Percentiles rank a stretch among this genome's conserved stretches.
Conservation (phyloP, 2,329 filamentous ascomycete genomes). For the Trichoderma gracile region DNA sequence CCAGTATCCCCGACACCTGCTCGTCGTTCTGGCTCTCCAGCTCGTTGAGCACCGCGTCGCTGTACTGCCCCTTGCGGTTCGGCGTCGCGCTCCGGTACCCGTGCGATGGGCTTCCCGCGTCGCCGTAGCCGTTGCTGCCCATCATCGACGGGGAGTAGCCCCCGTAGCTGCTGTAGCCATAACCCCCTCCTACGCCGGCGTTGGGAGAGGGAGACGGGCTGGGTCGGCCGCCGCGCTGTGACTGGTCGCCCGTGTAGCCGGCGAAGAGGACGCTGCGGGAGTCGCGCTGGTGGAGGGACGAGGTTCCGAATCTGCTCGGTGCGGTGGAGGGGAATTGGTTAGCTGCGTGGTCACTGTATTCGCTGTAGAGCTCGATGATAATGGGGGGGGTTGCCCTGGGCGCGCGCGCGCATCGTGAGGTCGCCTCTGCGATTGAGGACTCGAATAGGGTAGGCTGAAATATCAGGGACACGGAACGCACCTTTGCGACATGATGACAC, state of each 20-base stretch:
- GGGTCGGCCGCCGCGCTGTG: constrained; percentile 38
- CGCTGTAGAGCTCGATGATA: too few relatives aligned
- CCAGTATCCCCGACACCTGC: constrained; percentile 85
- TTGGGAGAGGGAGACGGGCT: constrained; percentile 48
- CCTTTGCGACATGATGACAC: constrained; percentile 40
- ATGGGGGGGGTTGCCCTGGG: neutral
- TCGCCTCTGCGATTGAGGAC: neutral
- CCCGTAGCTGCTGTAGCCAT: constrained; percentile 27
- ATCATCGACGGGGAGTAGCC: constrained; percentile 48
- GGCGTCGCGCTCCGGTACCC: constrained; percentile 69
- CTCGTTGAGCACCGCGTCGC: constrained; percentile 85
- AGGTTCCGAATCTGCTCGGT: constrained; percentile 61
- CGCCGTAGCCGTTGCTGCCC: constrained; percentile 33
- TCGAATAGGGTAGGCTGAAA: constrained; percentile 11
- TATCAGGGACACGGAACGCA: constrained; percentile 28
- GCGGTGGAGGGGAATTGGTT: neutral
- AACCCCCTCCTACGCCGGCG: constrained; percentile 34
- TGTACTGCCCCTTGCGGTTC: constrained; percentile 84
- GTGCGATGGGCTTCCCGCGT: constrained; percentile 32
- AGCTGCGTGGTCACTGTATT: neutral
- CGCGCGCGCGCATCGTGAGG: constrained; percentile 14
- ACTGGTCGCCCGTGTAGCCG: constrained; percentile 60
- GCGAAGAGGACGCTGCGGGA: constrained; percentile 73
- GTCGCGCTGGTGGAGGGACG: constrained; percentile 72
- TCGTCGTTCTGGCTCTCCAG: constrained; percentile 94